Evolutionary conservation across 352 stramenopile species (phyloP).

Genomic region (Bremia lactucae): DNA sequence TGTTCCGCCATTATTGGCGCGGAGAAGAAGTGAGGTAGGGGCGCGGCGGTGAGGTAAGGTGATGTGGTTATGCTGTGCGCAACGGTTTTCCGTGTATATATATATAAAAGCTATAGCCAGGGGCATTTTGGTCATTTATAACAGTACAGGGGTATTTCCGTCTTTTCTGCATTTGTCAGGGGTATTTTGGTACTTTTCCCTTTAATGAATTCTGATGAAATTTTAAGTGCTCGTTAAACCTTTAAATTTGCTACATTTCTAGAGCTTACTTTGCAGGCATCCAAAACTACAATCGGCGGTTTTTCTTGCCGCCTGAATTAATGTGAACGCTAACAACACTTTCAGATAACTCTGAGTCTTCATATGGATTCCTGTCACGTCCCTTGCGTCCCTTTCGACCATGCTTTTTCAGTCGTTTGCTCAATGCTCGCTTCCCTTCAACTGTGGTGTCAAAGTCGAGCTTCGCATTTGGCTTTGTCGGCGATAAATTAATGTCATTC

Average conservation of each 20-base stretch:
- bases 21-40: too few species aligned
- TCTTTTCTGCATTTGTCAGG: too few species aligned
- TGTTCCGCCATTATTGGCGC: too few species aligned
- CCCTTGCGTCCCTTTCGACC: conserved; percentile 95
- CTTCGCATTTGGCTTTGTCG: conserved; percentile 18
- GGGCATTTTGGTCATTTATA: too few species aligned
- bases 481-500: conserved; percentile 1
- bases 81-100: too few species aligned
- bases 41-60: too few species aligned
- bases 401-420: conserved; percentile 87
- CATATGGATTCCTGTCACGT: conserved; percentile 95
- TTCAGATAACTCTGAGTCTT: conserved; percentile 67
- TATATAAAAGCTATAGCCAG: too few species aligned
- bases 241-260: too few species aligned
- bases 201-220: background rate
- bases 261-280: background rate
- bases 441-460: conserved; percentile 63
- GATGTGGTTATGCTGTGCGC: too few species aligned
- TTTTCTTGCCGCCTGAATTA: conserved; percentile 68
- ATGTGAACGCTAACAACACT: conserved; percentile 44
- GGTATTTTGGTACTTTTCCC: too few species aligned
- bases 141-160: too few species aligned
- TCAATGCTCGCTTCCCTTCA: conserved; percentile 58
- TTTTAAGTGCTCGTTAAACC: too few species aligned
- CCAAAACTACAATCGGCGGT: conserved; percentile 28